phyloP scores from a whole-genome alignment of 371 early-diverging fungal genomes.

The Rhizopus sp. region DNA sequence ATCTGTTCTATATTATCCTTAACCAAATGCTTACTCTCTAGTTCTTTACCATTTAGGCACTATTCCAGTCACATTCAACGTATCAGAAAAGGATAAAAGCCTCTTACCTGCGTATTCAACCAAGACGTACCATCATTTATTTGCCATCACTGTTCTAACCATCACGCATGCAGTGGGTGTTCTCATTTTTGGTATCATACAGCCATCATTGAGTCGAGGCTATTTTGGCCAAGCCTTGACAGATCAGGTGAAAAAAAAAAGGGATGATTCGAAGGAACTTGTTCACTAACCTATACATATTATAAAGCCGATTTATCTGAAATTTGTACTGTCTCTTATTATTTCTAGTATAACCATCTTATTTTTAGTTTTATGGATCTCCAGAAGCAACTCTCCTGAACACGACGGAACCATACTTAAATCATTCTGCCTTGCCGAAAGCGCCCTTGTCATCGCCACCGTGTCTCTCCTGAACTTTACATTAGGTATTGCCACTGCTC shows the following conservation, averaged over 20 bases:
- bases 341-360: slow-evolving; percentile 17
- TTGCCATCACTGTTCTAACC: slow-evolving; percentile 38
- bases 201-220: slow-evolving; percentile 26
- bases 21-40: slow-evolving; percentile 40
- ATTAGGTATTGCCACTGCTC: slow-evolving; percentile 73
- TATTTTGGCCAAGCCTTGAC: slow-evolving; percentile 15
- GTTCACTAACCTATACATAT: not conserved
- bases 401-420: slow-evolving; percentile 64
- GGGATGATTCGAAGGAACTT: not conserved
- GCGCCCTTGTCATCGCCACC: slow-evolving; percentile 73
- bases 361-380: slow-evolving; percentile 21
- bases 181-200: slow-evolving; percentile 40
- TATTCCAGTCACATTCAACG: slow-evolving; percentile 3
- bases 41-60: slow-evolving; percentile 47
- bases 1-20: slow-evolving; percentile 26
- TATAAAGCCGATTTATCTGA: slow-evolving; percentile 20
- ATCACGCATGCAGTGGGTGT: slow-evolving; percentile 41
- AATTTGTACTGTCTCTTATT: slow-evolving; percentile 22
- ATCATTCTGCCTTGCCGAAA: slow-evolving; percentile 64
- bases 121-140: slow-evolving; percentile 26
- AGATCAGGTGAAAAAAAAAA: slow-evolving; percentile 15
- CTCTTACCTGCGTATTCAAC: slow-evolving; percentile 36
- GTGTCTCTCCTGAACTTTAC: slow-evolving; percentile 85
- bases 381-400: slow-evolving; percentile 7
- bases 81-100: slow-evolving; percentile 8